phyloP scores from a whole-genome alignment of 768 basidiomycete species.

The Termitomyces sp. region DNA sequence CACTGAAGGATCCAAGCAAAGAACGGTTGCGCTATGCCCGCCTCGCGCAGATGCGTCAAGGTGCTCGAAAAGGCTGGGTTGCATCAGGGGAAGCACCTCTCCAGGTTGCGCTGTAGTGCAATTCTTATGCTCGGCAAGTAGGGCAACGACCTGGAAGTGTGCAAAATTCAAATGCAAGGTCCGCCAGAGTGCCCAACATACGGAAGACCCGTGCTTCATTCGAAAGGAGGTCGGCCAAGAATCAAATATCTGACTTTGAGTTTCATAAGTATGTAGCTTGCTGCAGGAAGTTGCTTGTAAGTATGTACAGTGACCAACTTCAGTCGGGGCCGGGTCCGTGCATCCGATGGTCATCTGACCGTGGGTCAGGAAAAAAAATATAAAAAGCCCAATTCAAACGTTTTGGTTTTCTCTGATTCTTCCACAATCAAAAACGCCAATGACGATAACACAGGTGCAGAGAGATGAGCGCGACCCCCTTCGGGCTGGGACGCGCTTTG shows the following conservation, averaged over 20 bases:
- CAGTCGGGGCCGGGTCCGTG: background rate
- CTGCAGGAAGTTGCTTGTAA: too few species aligned
- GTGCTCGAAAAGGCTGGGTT: background rate
- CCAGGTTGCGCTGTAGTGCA: background rate
- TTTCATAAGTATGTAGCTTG: background rate
- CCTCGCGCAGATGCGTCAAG: background rate
- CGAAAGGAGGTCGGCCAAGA: background rate
- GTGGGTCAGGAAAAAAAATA: constrained; percentile 10
- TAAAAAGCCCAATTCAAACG: constrained; percentile 11
- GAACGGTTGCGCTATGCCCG: background rate
- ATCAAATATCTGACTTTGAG: background rate
- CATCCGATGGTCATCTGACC: constrained; percentile 17
- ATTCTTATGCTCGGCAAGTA: background rate
- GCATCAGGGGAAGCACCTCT: too few species aligned
- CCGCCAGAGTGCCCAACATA: background rate
- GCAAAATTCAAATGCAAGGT: background rate
- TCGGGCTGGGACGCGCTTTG: constrained; percentile 43
- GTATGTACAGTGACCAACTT: too few species aligned
- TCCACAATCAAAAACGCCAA: constrained; percentile 47
- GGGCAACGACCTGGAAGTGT: background rate
- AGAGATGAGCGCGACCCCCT: constrained; percentile 52
- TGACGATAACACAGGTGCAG: constrained; percentile 60
- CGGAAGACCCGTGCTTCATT: background rate
- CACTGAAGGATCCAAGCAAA: background rate
- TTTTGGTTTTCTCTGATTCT: constrained; percentile 32